These are phyloP conservation scores for Ophiostoma ips DNA, from an alignment of 2,329 filamentous ascomycete genomes.

Conservation along the genomic window DNA sequence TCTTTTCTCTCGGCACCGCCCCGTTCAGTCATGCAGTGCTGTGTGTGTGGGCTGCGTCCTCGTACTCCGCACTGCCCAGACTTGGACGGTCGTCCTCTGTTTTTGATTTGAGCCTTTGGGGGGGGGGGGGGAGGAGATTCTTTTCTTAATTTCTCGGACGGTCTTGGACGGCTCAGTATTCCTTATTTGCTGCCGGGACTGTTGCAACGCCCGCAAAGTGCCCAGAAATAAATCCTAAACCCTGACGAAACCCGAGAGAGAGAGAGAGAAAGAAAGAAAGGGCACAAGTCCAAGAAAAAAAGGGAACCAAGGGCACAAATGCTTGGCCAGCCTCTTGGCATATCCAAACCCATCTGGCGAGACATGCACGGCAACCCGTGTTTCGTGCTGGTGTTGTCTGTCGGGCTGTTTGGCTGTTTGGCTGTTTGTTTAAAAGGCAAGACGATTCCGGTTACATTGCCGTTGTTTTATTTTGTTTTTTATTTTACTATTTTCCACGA, in stretches of 20 bases:
- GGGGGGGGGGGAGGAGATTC: no score
- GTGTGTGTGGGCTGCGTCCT: not conserved
- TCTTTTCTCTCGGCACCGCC: not conserved
- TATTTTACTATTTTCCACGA: not conserved
- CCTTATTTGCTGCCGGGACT: no score
- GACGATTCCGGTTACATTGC: not conserved
- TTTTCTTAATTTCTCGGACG: no score
- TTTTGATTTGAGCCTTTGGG: no score
- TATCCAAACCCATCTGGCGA: conserved; percentile 1
- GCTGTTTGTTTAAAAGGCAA: not conserved
- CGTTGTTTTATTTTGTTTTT: not conserved
- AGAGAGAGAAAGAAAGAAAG: not conserved
- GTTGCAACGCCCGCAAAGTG: no score
- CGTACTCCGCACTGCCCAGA: no score
- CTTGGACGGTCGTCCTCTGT: no score
- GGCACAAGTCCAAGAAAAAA: not conserved
- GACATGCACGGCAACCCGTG: not conserved
- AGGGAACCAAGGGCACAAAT: not conserved
- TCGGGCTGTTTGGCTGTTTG: not conserved
- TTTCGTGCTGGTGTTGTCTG: not conserved
- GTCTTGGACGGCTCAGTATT: no score
- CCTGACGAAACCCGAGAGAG: not conserved
- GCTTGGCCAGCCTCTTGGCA: conserved; percentile 8
- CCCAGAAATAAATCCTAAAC: not conserved
- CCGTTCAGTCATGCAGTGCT: not conserved